These are phyloP conservation scores for Xylariaceae sp. DNA, from an alignment of 2,329 filamentous ascomycete species.

Conservation along the genomic window DNA sequence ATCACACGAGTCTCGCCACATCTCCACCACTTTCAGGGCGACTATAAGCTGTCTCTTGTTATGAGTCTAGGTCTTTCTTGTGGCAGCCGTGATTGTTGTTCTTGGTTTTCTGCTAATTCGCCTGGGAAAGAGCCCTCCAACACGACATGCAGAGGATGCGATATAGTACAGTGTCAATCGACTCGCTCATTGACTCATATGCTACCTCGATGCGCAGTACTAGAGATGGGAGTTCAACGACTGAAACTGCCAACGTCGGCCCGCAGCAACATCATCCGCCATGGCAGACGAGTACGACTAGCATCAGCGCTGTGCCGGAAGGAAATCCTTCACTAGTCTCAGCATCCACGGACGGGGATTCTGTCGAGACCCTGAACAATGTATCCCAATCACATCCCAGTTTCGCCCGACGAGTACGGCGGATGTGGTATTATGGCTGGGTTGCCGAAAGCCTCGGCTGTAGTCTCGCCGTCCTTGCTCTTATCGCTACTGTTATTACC, in stretches of 20 bases:
- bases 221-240: background rate
- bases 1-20: too few relatives aligned
- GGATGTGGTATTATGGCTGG: slow-evolving; percentile 9
- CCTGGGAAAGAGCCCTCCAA: background rate
- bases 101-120: background rate
- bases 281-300: background rate
- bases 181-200: background rate
- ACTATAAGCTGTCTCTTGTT: too few relatives aligned
- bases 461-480: slow-evolving; percentile 2
- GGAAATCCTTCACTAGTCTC: background rate
- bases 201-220: background rate
- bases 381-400: background rate
- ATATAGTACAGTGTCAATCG: background rate
- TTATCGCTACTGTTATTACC: slow-evolving; percentile 5
- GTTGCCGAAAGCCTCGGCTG: slow-evolving; percentile 5
- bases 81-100: background rate
- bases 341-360: background rate
- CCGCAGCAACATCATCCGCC: background rate
- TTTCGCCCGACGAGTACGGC: background rate
- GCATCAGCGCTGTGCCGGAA: background rate
- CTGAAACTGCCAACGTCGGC: background rate
- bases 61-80: background rate
- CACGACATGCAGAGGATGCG: background rate
- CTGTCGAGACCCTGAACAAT: background rate
- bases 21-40: too few relatives aligned